phyloP scores from a whole-genome alignment of 495 filamentous ascomycete species.

The Mycothermus thermophilus region DNA sequence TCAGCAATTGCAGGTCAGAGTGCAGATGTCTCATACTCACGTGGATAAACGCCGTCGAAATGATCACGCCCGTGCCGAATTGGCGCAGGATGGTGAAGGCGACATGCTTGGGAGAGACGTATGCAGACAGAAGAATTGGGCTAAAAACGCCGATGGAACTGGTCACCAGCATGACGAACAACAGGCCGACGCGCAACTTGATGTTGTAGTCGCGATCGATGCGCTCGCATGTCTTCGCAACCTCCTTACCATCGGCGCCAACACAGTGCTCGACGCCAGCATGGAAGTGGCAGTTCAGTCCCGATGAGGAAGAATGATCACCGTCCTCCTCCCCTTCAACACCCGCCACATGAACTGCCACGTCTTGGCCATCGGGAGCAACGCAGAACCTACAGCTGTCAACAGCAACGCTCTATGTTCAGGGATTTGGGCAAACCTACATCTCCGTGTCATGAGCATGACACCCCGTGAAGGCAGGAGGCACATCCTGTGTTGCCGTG shows the following conservation, averaged over 20 bases:
- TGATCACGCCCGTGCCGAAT: constrained; percentile 61
- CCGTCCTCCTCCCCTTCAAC: constrained; percentile 10
- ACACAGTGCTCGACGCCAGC: constrained; percentile 52
- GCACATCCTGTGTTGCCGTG: constrained; percentile 11
- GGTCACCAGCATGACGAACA: constrained; percentile 37
- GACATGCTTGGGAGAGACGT: constrained; percentile 2
- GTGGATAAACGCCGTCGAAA: constrained; percentile 17
- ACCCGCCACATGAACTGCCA: constrained; percentile 5
- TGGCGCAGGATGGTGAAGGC: constrained; percentile 47
- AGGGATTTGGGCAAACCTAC: neutral
- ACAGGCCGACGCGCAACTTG: constrained; percentile 41
- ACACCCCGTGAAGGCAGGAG: constrained; percentile 12
- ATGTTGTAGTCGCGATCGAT: constrained; percentile 44
- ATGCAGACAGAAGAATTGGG: constrained; percentile 27
- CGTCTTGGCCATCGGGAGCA: constrained; percentile 28
- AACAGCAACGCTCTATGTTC: neutral
- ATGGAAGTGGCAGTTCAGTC: constrained; percentile 46
- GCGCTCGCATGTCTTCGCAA: constrained; percentile 24
- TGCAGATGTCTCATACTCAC: constrained; percentile 21
- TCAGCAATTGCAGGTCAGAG: too few species aligned
- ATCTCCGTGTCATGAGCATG: constrained; percentile 11
- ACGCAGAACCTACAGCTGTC: constrained; percentile 25
- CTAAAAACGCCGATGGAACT: constrained; percentile 25
- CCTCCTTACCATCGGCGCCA: constrained; percentile 11
- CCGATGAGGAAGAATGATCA: constrained; percentile 3